These are phyloP conservation scores for Salix purpurea DNA, from an alignment of 345 rosid species.

Conservation along the genomic window DNA sequence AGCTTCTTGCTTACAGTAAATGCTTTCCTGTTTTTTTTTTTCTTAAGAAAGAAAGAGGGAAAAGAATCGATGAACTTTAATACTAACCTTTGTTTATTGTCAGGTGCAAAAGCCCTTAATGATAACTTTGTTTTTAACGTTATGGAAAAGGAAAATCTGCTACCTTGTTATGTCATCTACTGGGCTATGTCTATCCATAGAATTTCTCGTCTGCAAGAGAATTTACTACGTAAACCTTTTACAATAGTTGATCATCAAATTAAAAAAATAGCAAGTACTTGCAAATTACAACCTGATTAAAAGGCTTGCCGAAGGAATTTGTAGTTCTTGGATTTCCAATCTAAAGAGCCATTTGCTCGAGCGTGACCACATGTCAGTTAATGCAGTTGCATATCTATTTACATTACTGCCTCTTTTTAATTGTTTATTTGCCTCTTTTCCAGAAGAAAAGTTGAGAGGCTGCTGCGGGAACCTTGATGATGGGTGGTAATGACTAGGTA, in stretches of 20 bases:
- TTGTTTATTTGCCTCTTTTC: background rate
- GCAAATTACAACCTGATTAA: background rate
- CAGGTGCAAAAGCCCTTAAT: slow-evolving; percentile 55
- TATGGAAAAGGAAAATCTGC: background rate
- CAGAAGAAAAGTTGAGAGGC: background rate
- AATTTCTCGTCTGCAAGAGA: background rate
- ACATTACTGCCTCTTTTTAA: background rate
- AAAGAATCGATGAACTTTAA: background rate
- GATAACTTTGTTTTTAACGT: background rate
- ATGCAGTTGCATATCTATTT: background rate
- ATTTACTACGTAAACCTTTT: background rate
- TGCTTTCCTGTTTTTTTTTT: too few relatives aligned
- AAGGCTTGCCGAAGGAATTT: background rate
- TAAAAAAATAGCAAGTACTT: background rate
- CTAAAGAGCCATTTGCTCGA: background rate
- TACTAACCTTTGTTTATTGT: slow-evolving; percentile 3
- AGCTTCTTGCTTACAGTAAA: background rate
- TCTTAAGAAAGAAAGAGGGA: background rate
- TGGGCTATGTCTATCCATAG: background rate
- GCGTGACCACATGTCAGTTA: background rate
- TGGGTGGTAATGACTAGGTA: background rate
- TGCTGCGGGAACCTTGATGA: background rate
- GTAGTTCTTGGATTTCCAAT: background rate
- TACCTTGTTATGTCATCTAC: background rate
- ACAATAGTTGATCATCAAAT: background rate